These are phyloP conservation scores for Suillus lakei DNA, from an alignment of 768 basidiomycete genomes.

Conservation along the genomic window DNA sequence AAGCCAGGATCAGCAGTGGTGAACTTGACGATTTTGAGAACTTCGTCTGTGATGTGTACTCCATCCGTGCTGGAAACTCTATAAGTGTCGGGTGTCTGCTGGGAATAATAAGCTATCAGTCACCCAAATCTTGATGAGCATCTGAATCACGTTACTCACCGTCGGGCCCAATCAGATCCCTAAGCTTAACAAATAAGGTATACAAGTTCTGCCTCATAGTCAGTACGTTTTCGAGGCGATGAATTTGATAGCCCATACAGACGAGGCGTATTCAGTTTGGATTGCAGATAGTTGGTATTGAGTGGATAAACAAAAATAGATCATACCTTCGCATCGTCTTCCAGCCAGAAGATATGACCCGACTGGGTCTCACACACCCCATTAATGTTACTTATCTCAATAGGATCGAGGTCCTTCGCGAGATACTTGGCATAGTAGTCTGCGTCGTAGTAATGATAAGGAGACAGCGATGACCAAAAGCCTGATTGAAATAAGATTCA, in stretches of 20 bases:
- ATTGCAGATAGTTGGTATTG: not conserved
- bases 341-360: not conserved
- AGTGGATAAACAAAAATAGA: not conserved
- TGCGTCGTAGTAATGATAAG: not conserved
- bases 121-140: not conserved
- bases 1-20: not conserved
- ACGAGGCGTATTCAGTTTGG: too few relatives aligned
- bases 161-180: not conserved
- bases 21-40: not conserved
- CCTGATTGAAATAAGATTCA: not conserved
- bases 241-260: not conserved
- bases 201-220: not conserved
- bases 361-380: not conserved
- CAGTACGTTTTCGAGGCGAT: not conserved
- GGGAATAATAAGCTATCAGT: not conserved
- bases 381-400: not conserved
- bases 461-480: not conserved
- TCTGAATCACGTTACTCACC: not conserved
- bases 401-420: not conserved
- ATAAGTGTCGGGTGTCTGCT: too few relatives aligned
- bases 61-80: too few relatives aligned
- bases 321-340: not conserved
- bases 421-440: not conserved
- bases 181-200: not conserved
- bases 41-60: not conserved